A percentile compares a stretch with the other conserved stretches of the same genome.
phyloP scores from a whole-genome alignment of 768 basidiomycete species.

The Baorangia bicolor region DNA sequence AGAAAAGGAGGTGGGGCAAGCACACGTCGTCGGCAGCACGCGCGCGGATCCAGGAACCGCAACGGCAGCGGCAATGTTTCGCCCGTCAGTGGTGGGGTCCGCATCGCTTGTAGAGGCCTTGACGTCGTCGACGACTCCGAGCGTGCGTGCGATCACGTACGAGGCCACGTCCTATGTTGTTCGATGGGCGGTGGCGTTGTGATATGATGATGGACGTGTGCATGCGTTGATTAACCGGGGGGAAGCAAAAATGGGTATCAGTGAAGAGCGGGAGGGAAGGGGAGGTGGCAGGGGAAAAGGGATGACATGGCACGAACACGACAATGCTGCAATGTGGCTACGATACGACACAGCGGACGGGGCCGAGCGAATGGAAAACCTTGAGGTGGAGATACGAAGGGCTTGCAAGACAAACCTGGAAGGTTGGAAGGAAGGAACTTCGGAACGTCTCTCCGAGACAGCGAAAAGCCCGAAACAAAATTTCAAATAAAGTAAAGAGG shows the following conservation, averaged over 20 bases:
- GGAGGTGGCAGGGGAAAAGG: neutral
- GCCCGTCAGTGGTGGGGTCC: neutral
- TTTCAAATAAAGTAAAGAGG: neutral
- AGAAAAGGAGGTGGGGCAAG: neutral
- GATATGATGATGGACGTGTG: neutral
- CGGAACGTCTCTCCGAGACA: conserved; percentile 16
- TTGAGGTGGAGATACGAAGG: conserved; percentile 17
- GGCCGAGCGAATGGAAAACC: conserved; percentile 2
- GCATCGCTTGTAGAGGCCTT: conserved; percentile 70
- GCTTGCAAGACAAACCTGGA: neutral
- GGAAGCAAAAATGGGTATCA: conserved; percentile 1
- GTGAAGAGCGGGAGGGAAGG: conserved; percentile 1
- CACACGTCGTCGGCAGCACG: neutral
- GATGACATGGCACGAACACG: neutral
- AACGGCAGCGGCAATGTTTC: neutral
- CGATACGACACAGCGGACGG: neutral
- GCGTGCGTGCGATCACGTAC: conserved; percentile 79
- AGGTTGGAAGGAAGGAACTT: conserved; percentile 1
- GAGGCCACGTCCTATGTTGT: conserved; percentile 67
- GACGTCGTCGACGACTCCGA: conserved; percentile 73
- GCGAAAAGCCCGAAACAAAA: neutral
- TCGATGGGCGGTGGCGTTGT: conserved; percentile 1
- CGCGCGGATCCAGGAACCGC: neutral
- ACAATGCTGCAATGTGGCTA: neutral
- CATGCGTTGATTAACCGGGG: neutral